Evolutionary conservation across 1,284 basidiomycete species (phyloP).

Genomic region (Chondrostereum purpureum): DNA sequence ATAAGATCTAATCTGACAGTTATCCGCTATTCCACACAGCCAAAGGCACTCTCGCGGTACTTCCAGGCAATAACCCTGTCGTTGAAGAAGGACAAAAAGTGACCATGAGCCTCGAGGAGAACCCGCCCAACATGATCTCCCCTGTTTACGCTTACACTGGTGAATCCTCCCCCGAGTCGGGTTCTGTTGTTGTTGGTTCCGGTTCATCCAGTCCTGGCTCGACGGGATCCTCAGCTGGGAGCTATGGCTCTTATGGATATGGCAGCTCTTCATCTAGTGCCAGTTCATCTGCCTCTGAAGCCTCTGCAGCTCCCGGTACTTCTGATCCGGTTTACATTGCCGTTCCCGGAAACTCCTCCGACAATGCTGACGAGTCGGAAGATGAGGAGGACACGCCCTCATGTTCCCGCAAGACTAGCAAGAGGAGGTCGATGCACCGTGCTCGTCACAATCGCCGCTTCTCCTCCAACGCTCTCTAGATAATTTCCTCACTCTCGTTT

Average conservation of each 20-base stretch:
- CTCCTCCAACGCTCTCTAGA: background rate
- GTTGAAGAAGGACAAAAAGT: constrained; percentile 25
- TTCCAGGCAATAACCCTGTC: constrained; percentile 40
- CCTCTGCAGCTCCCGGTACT: constrained; percentile 11
- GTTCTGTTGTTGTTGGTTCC: background rate
- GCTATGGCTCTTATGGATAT: constrained; percentile 14
- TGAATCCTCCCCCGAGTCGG: constrained; percentile 4
- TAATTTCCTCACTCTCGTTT: background rate
- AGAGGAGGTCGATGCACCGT: background rate
- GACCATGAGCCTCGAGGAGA: constrained; percentile 21
- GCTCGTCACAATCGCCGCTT: background rate
- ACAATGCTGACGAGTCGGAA: background rate
- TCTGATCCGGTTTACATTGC: constrained; percentile 7
- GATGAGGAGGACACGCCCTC: background rate
- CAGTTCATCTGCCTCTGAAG: constrained; percentile 12
- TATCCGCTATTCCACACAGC: too few relatives aligned
- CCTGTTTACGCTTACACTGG: constrained; percentile 36
- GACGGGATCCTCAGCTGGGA: constrained; percentile 16
- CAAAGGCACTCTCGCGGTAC: constrained; percentile 27
- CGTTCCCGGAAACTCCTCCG: background rate
- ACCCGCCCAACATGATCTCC: constrained; percentile 26
- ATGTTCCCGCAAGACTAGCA: background rate
- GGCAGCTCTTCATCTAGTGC: too few relatives aligned
- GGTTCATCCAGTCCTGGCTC: constrained; percentile 13
- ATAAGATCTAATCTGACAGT: too few relatives aligned